Evolutionary conservation across 2,329 filamentous ascomycete genomes (phyloP).

Genomic region (Epichloe aotearoae): DNA sequence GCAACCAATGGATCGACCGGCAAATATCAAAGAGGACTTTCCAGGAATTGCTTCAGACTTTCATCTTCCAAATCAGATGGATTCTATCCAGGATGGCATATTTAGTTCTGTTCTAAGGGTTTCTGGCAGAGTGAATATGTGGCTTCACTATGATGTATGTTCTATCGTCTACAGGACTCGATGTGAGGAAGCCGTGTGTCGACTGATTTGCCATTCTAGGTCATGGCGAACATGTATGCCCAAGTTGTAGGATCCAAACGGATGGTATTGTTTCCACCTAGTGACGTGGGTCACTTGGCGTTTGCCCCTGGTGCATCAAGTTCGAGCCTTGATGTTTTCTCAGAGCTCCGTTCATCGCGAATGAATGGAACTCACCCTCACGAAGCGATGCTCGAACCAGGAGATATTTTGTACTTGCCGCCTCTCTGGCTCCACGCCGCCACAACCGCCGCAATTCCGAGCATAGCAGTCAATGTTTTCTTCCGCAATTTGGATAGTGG

Average conservation of each 20-base stretch:
- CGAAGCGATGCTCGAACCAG: conserved; percentile 51
- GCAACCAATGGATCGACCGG: conserved; percentile 54
- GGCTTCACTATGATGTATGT: conserved; percentile 75
- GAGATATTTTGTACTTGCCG: conserved; percentile 70
- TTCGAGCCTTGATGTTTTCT: conserved; percentile 63
- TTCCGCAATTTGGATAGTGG: conserved; percentile 57
- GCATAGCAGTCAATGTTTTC: conserved; percentile 81
- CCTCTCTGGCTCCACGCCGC: conserved; percentile 76
- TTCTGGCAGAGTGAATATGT: conserved; percentile 71
- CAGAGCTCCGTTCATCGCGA: conserved; percentile 25
- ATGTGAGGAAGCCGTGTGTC: background rate
- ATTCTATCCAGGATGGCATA: conserved; percentile 42
- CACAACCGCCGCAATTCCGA: conserved; percentile 41
- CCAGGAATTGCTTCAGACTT: conserved; percentile 59
- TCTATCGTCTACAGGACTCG: background rate
- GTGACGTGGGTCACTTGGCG: conserved; percentile 54
- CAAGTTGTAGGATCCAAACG: conserved; percentile 64
- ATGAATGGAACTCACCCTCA: conserved; percentile 45
- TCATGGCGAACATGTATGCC: conserved; percentile 78
- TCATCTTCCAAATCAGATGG: conserved; percentile 47
- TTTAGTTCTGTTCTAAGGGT: conserved; percentile 73
- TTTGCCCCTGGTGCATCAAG: conserved; percentile 70
- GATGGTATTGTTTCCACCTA: conserved; percentile 65
- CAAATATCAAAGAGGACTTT: conserved; percentile 60
- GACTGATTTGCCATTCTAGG: conserved; percentile 27